These are phyloP conservation scores for Chlorophyllum brunneum DNA, from an alignment of 768 basidiomycete species.

Conservation along the genomic window DNA sequence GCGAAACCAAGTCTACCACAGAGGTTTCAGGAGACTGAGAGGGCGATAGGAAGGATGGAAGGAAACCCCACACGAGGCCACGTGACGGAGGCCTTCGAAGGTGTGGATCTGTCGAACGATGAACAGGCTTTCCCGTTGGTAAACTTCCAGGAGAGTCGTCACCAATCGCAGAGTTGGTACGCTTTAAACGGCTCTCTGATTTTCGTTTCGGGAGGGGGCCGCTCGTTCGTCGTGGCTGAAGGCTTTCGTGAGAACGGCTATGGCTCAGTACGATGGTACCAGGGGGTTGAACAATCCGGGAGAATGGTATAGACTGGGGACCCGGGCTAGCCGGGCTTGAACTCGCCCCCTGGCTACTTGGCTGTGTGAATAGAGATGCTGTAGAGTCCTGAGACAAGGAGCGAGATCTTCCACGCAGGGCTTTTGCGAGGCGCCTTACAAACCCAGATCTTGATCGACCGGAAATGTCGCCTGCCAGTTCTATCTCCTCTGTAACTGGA, in stretches of 20 bases:
- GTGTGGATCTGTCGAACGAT: slow-evolving; percentile 13
- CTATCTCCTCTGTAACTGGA: slow-evolving; percentile 38
- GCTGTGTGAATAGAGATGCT: not conserved
- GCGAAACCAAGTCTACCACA: slow-evolving; percentile 14
- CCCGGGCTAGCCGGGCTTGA: not conserved
- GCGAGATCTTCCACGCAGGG: slow-evolving; percentile 24
- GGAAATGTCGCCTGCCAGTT: slow-evolving; percentile 12
- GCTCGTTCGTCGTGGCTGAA: not conserved
- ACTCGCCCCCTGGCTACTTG: not conserved
- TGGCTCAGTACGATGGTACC: not conserved
- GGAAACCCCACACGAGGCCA: slow-evolving; percentile 35
- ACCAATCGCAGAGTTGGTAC: not conserved
- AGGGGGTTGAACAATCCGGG: not conserved
- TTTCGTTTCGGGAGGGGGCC: not conserved
- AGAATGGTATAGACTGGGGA: not conserved
- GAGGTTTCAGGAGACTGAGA: slow-evolving; percentile 22
- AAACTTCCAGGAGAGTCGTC: not conserved
- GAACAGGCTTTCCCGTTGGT: slow-evolving; percentile 12
- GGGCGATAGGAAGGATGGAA: slow-evolving; percentile 44
- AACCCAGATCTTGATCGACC: slow-evolving; percentile 18
- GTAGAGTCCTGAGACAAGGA: slow-evolving; percentile 1
- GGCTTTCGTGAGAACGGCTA: slow-evolving; percentile 4
- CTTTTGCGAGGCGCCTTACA: slow-evolving; percentile 31
- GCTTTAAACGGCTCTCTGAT: not conserved
- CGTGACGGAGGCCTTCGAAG: slow-evolving; percentile 13